Percentiles rank a stretch among this genome's conserved stretches.
phyloP scores from a whole-genome alignment of 805 yeast genomes.

The Diddensiella santjacobensis region DNA sequence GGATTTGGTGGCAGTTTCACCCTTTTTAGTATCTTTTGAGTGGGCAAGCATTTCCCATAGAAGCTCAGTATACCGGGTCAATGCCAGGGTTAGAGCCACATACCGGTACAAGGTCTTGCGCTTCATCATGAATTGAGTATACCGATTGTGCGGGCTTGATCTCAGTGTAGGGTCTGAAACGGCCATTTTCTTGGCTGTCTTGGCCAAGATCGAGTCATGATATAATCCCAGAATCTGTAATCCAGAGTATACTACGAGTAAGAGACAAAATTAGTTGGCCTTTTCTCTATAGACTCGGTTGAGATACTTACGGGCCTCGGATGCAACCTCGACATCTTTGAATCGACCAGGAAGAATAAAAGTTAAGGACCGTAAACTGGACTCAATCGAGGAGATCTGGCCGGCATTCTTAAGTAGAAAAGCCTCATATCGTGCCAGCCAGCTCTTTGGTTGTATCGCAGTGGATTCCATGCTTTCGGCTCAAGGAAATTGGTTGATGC shows the following conservation, averaged over 20 bases:
- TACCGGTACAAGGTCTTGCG: slow-evolving; percentile 25
- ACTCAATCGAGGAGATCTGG: slow-evolving; percentile 37
- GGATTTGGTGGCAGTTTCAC: slow-evolving; percentile 10
- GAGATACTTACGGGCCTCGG: slow-evolving; percentile 31
- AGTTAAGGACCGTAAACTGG: slow-evolving; percentile 33
- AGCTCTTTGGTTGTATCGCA: slow-evolving; percentile 16
- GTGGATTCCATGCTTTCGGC: too few species aligned
- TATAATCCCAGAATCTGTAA: slow-evolving; percentile 36
- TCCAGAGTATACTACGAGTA: slow-evolving; percentile 24
- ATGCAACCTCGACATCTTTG: slow-evolving; percentile 36
- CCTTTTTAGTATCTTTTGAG: neutral
- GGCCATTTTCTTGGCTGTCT: slow-evolving; percentile 27
- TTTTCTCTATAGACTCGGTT: slow-evolving; percentile 17
- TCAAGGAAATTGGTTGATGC: too few species aligned
- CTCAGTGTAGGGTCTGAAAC: slow-evolving; percentile 19
- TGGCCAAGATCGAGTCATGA: slow-evolving; percentile 36
- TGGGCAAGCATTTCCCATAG: slow-evolving; percentile 36
- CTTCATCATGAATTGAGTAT: slow-evolving; percentile 24
- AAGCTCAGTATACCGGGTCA: slow-evolving; percentile 35
- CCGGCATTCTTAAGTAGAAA: slow-evolving; percentile 35
- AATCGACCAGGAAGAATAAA: slow-evolving; percentile 39
- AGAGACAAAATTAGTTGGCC: neutral
- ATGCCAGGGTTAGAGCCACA: slow-evolving; percentile 30
- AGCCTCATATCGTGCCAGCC: slow-evolving; percentile 32
- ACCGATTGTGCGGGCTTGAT: slow-evolving; percentile 28